Conservation (phyloP, 2,329 filamentous ascomycete species). For the Cercospora citrullina region DNA sequence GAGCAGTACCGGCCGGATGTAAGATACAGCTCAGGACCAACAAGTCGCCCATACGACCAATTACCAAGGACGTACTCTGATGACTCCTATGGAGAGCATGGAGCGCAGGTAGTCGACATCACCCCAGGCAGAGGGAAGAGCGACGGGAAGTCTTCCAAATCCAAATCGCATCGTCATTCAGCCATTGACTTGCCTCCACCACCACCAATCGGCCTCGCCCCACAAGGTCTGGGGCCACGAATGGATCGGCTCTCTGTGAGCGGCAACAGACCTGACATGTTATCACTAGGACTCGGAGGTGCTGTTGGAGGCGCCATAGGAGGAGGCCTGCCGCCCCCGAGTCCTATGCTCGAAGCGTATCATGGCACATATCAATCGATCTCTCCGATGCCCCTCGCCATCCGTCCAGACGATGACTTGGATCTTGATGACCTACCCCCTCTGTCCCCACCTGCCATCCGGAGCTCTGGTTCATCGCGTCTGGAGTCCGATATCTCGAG, state of each 20-base stretch:
- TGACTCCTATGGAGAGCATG: slow-evolving; percentile 27
- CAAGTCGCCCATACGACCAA: slow-evolving; percentile 23
- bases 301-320: slow-evolving; percentile 20
- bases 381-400: slow-evolving; percentile 88
- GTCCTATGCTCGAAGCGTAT: slow-evolving; percentile 87
- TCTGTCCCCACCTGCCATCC: slow-evolving; percentile 39
- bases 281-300: slow-evolving; percentile 33
- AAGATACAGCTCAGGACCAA: slow-evolving; percentile 23
- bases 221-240: slow-evolving; percentile 41
- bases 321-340: slow-evolving; percentile 63
- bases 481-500: slow-evolving; percentile 27
- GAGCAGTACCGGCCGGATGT: slow-evolving; percentile 20
- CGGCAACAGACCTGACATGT: slow-evolving; percentile 46
- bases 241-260: slow-evolving; percentile 52
- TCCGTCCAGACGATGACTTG: slow-evolving; percentile 59
- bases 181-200: slow-evolving; percentile 13
- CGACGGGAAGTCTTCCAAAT: slow-evolving; percentile 23
- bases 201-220: slow-evolving; percentile 25
- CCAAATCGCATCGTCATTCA: slow-evolving; percentile 26
- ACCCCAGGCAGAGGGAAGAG: slow-evolving; percentile 39
- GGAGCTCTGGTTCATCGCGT: slow-evolving; percentile 18
- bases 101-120: slow-evolving; percentile 45
- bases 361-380: slow-evolving; percentile 91
- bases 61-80: slow-evolving; percentile 27
- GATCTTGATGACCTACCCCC: slow-evolving; percentile 52